Evolutionary conservation across 1,139 yeast genomes (phyloP), one percentile per base, ranked within the genome.

Genomic region (Yarrowia galli): DNA sequence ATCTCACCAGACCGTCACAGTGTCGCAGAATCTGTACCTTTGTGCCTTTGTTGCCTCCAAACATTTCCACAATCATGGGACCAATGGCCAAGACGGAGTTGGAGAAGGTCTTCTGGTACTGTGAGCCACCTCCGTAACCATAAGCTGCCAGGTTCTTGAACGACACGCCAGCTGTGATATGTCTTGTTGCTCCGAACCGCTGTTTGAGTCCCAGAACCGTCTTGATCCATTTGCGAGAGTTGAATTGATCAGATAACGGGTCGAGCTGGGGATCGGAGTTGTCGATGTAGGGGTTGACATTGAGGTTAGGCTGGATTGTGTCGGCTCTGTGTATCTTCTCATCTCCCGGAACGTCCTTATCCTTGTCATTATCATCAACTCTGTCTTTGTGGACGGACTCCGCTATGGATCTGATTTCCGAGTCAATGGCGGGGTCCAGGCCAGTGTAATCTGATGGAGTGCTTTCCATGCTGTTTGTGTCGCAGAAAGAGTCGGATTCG

Each of bases 1-100:
- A 67, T 45, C 68, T 66, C n/a, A 70, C 69, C 20, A 70, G 54
- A 6, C 72, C 73, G 40, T 54, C 61, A 23, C 25, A 54, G 25
- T 67, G 46, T 38, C 61, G 25, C 25, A 54, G n/a, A 25, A 54
- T 54, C 46, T 54, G 48, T 18, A 54, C 61, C 22, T 54, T 54
- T 16, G 43, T 36, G 10, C 60, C 60, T 45, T 53, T 53, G 32
- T 53, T 53, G 2, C 32, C 60, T 38, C 60, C 60, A 36, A 53
- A 38, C 60, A 16, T 2, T 16, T 53, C 45, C 32, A 36, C 9
- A 6, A 53, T 10, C 32, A 36, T 38, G 6, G 60, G 60, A 3
- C 43, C 45, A 10, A 53, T 53, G 1, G 60, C 60, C 35, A 53
- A 22, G 7, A 53, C 16, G 10, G 60, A 53, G 45, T 53, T 53